These are phyloP conservation scores for Aspergillus sclerotiicarbonarius DNA, from an alignment of 495 filamentous ascomycete genomes.

Conservation along the genomic window DNA sequence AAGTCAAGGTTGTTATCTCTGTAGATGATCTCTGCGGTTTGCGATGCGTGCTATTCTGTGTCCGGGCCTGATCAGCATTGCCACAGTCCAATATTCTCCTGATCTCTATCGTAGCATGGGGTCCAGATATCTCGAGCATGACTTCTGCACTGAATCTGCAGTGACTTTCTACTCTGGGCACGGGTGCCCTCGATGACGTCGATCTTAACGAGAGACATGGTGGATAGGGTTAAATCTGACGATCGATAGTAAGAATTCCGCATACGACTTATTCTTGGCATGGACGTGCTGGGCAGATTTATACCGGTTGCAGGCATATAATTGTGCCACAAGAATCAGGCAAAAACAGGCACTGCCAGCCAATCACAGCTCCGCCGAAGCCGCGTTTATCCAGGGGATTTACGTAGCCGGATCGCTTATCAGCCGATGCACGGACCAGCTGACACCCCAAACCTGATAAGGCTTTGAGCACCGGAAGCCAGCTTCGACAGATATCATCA, in stretches of 20 bases:
- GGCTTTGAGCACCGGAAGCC: neutral
- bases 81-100: neutral
- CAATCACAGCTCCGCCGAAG: neutral
- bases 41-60: conserved; percentile 16
- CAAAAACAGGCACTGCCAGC: too few species aligned
- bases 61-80: neutral
- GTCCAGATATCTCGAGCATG: neutral
- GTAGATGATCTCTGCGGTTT: conserved; percentile 1
- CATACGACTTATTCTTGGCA: too few species aligned
- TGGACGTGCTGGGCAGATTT: too few species aligned
- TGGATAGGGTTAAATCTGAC: neutral
- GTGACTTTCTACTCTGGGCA: neutral
- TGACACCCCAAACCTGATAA: neutral
- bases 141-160: neutral
- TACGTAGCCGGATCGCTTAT: neutral
- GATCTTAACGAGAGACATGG: conserved; percentile 6
- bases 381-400: neutral
- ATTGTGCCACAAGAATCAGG: too few species aligned
- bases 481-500: neutral
- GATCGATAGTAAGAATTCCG: neutral
- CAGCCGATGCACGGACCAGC: neutral
- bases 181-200: conserved; percentile 2
- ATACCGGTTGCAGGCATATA: too few species aligned
- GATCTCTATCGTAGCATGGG: neutral
- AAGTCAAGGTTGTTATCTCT: conserved; percentile 1